Conservation (phyloP, 2,329 filamentous ascomycete genomes). For the Diaporthe sp. region DNA sequence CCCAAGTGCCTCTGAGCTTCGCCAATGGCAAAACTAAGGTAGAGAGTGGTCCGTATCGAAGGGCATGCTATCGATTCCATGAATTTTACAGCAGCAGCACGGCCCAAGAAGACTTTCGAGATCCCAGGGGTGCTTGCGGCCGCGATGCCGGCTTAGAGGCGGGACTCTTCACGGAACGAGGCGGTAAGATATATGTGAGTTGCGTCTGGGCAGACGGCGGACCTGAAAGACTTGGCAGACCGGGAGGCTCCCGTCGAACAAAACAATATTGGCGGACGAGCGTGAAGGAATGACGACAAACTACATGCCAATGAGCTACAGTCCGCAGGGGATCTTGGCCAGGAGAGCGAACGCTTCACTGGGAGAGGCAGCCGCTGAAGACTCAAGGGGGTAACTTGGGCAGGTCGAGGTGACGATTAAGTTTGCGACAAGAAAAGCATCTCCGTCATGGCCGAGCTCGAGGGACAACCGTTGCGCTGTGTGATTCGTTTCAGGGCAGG, state of each 20-base stretch:
- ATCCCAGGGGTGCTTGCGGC: conserved; percentile 1
- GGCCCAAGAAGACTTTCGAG: not conserved
- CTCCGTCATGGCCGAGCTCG: conserved; percentile 24
- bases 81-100: not conserved
- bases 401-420: conserved; percentile 11
- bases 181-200: conserved; percentile 13
- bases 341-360: not conserved
- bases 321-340: not conserved
- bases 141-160: not conserved
- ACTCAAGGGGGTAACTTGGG: not conserved
- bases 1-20: conserved; percentile 35
- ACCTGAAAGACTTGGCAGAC: not conserved
- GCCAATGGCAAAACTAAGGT: conserved; percentile 26
- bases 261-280: not conserved
- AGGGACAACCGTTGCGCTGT: conserved; percentile 12
- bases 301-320: not conserved
- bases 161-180: not conserved
- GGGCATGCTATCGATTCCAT: conserved; percentile 34
- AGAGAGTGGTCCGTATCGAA: not conserved
- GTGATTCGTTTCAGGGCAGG: conserved; percentile 16
- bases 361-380: conserved; percentile 8
- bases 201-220: not conserved
- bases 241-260: conserved; percentile 11
- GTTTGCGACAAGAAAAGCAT: conserved; percentile 19
- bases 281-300: conserved; percentile 4